Evolutionary conservation across 2,329 filamentous ascomycete species (phyloP).

Genomic region (Ceratocystis alfenasii): DNA sequence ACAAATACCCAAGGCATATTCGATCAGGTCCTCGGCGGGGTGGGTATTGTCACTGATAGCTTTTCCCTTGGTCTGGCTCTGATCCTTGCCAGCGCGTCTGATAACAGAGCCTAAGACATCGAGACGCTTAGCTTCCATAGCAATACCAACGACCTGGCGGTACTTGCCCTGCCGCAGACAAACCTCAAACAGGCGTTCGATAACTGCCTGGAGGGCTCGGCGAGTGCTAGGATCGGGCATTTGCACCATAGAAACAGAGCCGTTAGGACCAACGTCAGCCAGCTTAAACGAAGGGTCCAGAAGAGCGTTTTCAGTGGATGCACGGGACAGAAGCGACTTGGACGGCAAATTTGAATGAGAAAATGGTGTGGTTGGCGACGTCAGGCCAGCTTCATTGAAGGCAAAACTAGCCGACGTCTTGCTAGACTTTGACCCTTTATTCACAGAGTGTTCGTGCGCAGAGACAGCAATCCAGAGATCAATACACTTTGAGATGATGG

Average conservation of each 20-base stretch:
- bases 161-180: constrained; percentile 80
- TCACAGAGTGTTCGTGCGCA: constrained; percentile 38
- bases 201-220: constrained; percentile 66
- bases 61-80: constrained; percentile 52
- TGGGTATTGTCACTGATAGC: constrained; percentile 40
- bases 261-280: constrained; percentile 7
- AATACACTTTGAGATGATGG: constrained; percentile 95
- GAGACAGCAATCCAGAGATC: constrained; percentile 87
- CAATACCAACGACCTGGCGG: constrained; percentile 91
- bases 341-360: constrained; percentile 86
- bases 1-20: constrained; percentile 89
- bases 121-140: constrained; percentile 85
- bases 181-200: constrained; percentile 81
- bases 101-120: constrained; percentile 80
- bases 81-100: constrained; percentile 70
- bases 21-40: constrained; percentile 83
- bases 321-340: constrained; percentile 82
- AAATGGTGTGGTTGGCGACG: constrained; percentile 88
- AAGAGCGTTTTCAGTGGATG: constrained; percentile 10
- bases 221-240: constrained; percentile 59
- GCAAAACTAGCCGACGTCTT: constrained; percentile 62
- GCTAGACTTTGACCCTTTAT: constrained; percentile 32
- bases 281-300: constrained; percentile 45
- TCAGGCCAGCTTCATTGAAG: constrained; percentile 55
- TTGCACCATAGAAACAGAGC: constrained; percentile 39